A percentile compares a stretch with the other conserved stretches of the same genome.
phyloP scores from a whole-genome alignment of 2,329 filamentous ascomycete species.

The Coniochaeta sp. region DNA sequence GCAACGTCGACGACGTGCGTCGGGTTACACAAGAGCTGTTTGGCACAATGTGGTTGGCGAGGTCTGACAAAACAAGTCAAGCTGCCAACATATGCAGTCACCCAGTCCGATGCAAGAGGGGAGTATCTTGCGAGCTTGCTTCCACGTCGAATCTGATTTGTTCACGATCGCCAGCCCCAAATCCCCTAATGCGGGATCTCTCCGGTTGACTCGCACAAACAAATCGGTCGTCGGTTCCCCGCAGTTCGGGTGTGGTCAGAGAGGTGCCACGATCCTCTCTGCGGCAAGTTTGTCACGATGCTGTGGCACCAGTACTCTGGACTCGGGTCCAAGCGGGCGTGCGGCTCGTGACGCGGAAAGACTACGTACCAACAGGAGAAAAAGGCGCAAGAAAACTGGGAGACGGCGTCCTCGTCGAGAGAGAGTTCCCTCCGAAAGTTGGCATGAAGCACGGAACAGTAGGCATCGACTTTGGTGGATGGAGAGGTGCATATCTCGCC shows the following conservation, averaged over 20 bases:
- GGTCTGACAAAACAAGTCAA: conserved; percentile 1
- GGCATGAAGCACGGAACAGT: background rate
- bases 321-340: background rate
- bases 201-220: background rate
- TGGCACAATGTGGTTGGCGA: background rate
- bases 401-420: background rate
- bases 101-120: background rate
- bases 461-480: background rate
- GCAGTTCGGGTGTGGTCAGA: background rate
- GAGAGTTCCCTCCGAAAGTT: background rate
- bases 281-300: background rate
- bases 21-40: background rate
- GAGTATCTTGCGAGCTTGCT: background rate
- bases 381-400: background rate
- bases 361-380: background rate
- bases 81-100: background rate
- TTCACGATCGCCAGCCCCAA: background rate
- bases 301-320: background rate
- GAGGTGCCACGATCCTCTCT: background rate
- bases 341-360: background rate
- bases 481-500: background rate
- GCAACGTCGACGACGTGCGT: background rate
- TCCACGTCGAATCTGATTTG: background rate
- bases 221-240: background rate
- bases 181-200: background rate